These are phyloP conservation scores for apple (Malus domestica) DNA, from an alignment of 306 rosid genomes.

Conservation along the genomic window DNA sequence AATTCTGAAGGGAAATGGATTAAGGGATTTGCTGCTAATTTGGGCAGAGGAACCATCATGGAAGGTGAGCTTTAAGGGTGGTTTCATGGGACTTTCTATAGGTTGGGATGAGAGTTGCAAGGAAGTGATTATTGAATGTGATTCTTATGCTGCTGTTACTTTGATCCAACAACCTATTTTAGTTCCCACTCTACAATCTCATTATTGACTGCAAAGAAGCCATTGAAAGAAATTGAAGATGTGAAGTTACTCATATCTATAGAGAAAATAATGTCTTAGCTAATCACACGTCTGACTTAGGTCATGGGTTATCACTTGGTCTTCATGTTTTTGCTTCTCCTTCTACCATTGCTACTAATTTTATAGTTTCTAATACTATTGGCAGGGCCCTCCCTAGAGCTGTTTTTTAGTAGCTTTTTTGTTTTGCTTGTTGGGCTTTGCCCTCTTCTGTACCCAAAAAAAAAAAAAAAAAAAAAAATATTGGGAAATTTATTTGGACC, in stretches of 20 bases:
- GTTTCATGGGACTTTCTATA: neutral
- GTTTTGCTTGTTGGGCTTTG: no score
- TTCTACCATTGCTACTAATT: neutral
- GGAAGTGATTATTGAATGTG: neutral
- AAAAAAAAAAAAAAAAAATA: no score
- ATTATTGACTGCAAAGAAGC: neutral
- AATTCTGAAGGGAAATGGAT: neutral
- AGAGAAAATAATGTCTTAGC: no score
- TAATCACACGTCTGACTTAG: neutral
- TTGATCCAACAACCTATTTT: neutral
- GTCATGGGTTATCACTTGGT: neutral
- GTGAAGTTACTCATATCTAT: no score
- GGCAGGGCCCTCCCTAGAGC: neutral
- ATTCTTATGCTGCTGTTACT: neutral
- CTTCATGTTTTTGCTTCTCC: neutral
- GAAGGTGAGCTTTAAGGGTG: neutral
- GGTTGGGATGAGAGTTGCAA: neutral
- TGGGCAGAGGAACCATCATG: neutral
- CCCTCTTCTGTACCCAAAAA: no score
- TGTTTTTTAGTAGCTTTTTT: neutral
- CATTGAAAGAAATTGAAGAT: neutral
- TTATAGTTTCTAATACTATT: neutral
- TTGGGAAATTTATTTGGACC: no score
- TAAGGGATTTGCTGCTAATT: neutral
- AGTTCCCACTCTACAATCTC: rapidly evolving